A percentile compares a stretch with the other conserved stretches of the same genome.
Evolutionary conservation across 768 basidiomycete genomes (phyloP).

Genomic region (Stropharia rugosoannulata): DNA sequence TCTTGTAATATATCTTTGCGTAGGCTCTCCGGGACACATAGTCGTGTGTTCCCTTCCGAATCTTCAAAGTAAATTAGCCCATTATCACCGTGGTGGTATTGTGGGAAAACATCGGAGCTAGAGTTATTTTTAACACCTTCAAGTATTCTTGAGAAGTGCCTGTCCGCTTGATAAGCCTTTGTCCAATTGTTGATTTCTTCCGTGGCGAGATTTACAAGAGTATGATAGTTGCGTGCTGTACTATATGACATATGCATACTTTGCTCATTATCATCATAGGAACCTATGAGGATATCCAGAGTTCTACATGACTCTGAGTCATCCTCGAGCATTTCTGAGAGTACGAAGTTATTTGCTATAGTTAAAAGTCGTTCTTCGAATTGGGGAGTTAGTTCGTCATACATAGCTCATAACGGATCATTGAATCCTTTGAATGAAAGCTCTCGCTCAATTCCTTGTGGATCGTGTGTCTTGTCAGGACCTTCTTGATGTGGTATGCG

Average conservation of each 20-base stretch:
- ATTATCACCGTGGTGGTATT: neutral
- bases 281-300: neutral
- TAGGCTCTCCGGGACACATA: neutral
- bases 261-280: neutral
- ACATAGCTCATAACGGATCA: no score
- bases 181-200: neutral
- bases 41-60: neutral
- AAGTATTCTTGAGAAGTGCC: neutral
- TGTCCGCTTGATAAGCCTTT: neutral
- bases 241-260: neutral
- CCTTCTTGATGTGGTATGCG: neutral
- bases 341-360: neutral
- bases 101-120: neutral
- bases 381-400: no score
- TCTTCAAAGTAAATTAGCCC: neutral
- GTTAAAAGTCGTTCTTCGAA: no score
- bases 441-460: no score
- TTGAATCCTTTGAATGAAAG: no score
- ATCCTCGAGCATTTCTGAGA: no score
- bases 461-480: no score
- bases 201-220: neutral
- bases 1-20: neutral
- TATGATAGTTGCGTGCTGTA: neutral
- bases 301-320: no score
- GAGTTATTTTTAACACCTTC: neutral